A percentile compares a stretch with the other conserved stretches of the same genome.
phyloP scores from a whole-genome alignment of 2,329 filamentous ascomycete species.

The Aspergillus sp. region DNA sequence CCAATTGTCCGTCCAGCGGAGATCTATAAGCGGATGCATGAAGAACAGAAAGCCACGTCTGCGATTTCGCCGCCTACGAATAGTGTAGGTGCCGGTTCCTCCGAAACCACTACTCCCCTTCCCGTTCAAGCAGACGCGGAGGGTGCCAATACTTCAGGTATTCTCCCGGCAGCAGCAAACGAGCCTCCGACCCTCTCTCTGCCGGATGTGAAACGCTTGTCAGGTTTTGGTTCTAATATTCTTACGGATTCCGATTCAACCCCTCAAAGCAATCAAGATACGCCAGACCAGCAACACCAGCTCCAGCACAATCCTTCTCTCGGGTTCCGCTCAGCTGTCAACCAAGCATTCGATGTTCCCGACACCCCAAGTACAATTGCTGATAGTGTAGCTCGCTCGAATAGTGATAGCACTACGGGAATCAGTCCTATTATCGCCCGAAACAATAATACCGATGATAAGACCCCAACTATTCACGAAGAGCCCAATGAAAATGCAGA shows the following conservation, averaged over 20 bases:
- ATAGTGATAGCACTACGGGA: conserved; percentile 62
- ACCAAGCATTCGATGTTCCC: conserved; percentile 63
- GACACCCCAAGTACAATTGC: conserved; percentile 56
- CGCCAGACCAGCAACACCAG: conserved; percentile 20
- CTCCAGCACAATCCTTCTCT: conserved; percentile 55
- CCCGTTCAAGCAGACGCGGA: conserved; percentile 2
- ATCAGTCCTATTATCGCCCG: conserved; percentile 65
- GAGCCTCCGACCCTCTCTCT: conserved; percentile 29
- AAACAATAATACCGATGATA: conserved; percentile 39
- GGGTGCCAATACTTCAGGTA: background rate
- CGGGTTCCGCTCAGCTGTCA: conserved; percentile 61
- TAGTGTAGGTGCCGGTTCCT: background rate
- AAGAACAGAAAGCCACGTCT: conserved; percentile 54
- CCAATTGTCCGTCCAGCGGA: conserved; percentile 73
- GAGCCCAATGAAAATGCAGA: conserved; percentile 43
- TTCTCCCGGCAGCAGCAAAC: conserved; percentile 9
- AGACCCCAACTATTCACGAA: conserved; percentile 58
- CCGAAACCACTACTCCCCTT: conserved; percentile 2
- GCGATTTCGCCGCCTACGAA: conserved; percentile 32
- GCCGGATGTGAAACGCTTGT: conserved; percentile 46
- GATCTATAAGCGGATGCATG: conserved; percentile 70
- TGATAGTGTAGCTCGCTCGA: conserved; percentile 56
- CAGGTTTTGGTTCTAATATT: conserved; percentile 37
- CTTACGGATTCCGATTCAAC: conserved; percentile 16
- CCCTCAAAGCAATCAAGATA: conserved; percentile 16